Base-by-base conservation (phyloP, 1,284 basidiomycete genomes). In the Gomphus bonarii region DNA sequence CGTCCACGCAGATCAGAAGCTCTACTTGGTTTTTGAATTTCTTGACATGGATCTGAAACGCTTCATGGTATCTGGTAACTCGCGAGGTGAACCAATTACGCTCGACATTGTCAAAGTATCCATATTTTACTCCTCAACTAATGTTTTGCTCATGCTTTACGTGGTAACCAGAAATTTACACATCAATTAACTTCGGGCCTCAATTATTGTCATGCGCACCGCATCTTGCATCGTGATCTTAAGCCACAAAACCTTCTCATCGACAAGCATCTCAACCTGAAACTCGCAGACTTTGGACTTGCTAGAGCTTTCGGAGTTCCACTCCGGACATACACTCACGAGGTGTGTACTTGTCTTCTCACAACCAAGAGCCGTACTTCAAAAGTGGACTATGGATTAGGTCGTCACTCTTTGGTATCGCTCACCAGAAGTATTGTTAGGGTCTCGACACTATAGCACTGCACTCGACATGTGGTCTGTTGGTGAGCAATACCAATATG, bases 401-500 rank as follows among this genome's bases (percentile, higher is more conserved):
- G 94, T 98, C 49, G 97, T 99, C 46, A 99, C 95, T 10, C 79
- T 99, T 30, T 99, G 95, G 95, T 99, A 99, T 70, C 87, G 95
- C 57, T 93, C 95, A 1, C 95, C 97, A 1, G 95, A 98, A 68
- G 95, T 99, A 18, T 78, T 99, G 28, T 83, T 99, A 1, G 97
- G 97, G 25, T 91, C 91, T 9, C 84, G 95, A 57, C 94, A 97
- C 68, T 99, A 99, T 72, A 88, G 89, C 20, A 99, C 97, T 1
- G 88, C 91, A 31, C 92, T 98, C 66, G 97, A 99, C 72, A 95
- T 98, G 83, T 99, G 95, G 95, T 94, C 90, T 49, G 94, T 97
- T 25, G 95, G 95, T 16, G 20, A 51, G 38, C 20, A 36, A 28
- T 38, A 7, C 40, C 20, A 22, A 14, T 22, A 11, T 25, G 20